Conservation (phyloP, 805 yeast genomes). For the Vanderwaltozyma polyspora region DNA sequence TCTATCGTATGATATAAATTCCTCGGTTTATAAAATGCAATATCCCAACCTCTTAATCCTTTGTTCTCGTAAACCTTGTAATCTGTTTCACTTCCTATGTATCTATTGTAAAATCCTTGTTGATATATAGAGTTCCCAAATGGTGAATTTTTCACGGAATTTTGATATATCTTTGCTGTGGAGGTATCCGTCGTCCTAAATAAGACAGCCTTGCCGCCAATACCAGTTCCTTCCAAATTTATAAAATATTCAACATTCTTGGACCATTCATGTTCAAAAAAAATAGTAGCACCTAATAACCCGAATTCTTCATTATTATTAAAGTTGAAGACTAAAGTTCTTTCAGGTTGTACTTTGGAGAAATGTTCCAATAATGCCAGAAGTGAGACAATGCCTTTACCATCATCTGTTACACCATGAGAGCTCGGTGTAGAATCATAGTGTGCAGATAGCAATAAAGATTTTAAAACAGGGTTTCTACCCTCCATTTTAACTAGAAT, state of each 20-base stretch:
- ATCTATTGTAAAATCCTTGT: constrained; percentile 67
- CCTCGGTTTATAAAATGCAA: constrained; percentile 82
- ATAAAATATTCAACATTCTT: constrained; percentile 50
- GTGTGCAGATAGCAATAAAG: constrained; percentile 72
- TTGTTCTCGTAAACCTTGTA: constrained; percentile 55
- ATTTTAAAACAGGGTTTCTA: constrained; percentile 43
- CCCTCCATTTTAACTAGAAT: constrained; percentile 70
- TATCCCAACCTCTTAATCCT: constrained; percentile 77
- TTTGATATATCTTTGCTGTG: constrained; percentile 46
- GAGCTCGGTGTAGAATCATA: constrained; percentile 83
- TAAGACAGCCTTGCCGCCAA: constrained; percentile 68
- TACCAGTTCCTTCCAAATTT: constrained; percentile 84
- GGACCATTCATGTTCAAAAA: constrained; percentile 64
- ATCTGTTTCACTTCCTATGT: constrained; percentile 76
- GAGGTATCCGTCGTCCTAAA: constrained; percentile 78
- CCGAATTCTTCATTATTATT: constrained; percentile 89
- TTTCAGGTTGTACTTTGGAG: constrained; percentile 40
- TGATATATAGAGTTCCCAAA: constrained; percentile 74
- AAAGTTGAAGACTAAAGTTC: constrained; percentile 73
- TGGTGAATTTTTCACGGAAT: constrained; percentile 46
- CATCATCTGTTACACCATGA: constrained; percentile 85
- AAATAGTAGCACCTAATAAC: constrained; percentile 66
- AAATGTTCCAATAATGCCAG: constrained; percentile 50
- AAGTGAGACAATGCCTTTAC: constrained; percentile 76
- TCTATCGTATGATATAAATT: constrained; percentile 69